Percentiles rank a stretch among this genome's conserved stretches.
phyloP scores from a whole-genome alignment of 345 rosid genomes.

The Eucalyptus regnans region DNA sequence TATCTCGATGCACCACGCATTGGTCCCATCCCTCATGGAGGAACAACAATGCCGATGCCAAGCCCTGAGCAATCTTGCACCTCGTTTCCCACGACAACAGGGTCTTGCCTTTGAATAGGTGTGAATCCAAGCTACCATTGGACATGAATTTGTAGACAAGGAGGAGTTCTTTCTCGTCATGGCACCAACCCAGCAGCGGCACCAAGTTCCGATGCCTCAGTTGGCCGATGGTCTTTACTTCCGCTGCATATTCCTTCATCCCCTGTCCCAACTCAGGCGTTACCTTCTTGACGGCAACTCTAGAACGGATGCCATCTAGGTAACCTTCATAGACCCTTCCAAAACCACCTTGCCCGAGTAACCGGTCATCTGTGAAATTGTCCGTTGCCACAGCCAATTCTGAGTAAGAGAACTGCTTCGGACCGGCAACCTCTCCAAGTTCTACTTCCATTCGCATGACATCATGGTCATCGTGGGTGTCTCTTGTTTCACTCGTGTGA shows the following conservation, averaged over 20 bases:
- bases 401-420: background rate
- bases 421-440: background rate
- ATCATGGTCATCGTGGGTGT: background rate
- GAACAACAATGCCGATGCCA: constrained; percentile 13
- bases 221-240: background rate
- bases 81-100: constrained; percentile 9
- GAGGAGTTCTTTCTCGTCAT: background rate
- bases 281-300: background rate
- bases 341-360: background rate
- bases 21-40: constrained; percentile 9
- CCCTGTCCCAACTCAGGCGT: background rate
- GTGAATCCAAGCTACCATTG: constrained; percentile 2
- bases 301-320: background rate
- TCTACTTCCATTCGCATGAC: background rate
- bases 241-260: background rate
- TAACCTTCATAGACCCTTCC: background rate
- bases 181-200: background rate
- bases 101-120: constrained; percentile 1
- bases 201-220: background rate
- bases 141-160: constrained; percentile 8
- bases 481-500: background rate
- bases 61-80: constrained; percentile 5
- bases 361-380: background rate
- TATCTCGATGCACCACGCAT: constrained; percentile 16
- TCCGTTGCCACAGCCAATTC: background rate